A percentile compares a stretch with the other conserved stretches of the same genome.
These are phyloP conservation scores for Dissophora ornata DNA, from an alignment of 192 early-diverging fungal species.

Conservation along the genomic window DNA sequence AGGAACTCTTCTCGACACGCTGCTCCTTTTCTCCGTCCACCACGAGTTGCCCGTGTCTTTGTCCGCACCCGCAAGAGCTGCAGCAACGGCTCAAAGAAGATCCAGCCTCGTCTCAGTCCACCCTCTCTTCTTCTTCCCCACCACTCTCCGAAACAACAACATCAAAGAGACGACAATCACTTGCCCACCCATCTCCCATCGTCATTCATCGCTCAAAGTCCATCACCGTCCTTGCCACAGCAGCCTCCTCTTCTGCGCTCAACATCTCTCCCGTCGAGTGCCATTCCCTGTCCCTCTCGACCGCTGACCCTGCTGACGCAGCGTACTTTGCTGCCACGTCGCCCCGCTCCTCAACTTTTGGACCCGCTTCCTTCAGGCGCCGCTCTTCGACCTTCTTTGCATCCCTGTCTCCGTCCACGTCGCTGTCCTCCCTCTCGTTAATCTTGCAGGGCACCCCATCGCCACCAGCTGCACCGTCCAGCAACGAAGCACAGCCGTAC, in stretches of 20 bases:
- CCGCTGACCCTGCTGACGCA: conserved; percentile 28
- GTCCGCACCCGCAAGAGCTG: no score
- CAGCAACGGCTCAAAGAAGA: no score
- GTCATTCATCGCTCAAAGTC: conserved; percentile 33
- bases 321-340: conserved; percentile 15
- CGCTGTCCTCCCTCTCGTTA: background rate
- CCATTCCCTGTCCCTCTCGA: conserved; percentile 36
- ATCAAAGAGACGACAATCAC: background rate
- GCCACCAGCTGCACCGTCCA: background rate
- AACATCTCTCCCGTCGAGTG: conserved; percentile 53
- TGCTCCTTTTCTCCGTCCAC: no score
- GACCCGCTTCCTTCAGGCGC: conserved; percentile 14
- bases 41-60: no score
- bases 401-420: conserved; percentile 17
- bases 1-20: no score
- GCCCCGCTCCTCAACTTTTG: conserved; percentile 3
- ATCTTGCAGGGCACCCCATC: background rate
- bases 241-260: conserved; percentile 32
- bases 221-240: conserved; percentile 15
- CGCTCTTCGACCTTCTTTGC: conserved; percentile 27
- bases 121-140: background rate
- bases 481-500: conserved; percentile 1
- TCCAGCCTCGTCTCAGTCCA: background rate
- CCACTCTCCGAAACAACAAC: background rate
- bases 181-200: conserved; percentile 16